A percentile compares a stretch with the other conserved stretches of the same genome.
phyloP scores from a whole-genome alignment of 164 flowering plant species.

The Dillenia turbinata region DNA sequence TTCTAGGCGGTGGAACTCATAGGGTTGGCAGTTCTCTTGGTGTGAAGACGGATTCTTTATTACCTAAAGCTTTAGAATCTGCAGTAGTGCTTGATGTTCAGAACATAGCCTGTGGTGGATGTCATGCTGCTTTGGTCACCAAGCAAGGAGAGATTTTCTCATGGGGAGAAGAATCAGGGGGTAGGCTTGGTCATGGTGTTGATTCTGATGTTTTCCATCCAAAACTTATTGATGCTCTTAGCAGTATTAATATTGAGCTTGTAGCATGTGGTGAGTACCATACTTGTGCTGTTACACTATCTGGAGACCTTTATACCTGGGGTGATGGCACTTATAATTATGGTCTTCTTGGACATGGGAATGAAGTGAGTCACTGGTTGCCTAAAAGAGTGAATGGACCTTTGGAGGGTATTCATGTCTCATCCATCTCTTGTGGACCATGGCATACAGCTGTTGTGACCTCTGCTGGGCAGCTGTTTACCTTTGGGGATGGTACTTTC shows the following conservation, averaged over 20 bases:
- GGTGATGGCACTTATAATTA: conserved; percentile 88
- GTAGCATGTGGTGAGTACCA: conserved; percentile 97
- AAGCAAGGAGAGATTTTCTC: conserved; percentile 96
- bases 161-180: conserved; percentile 98
- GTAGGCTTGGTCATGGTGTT: conserved; percentile 98
- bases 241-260: conserved; percentile 75
- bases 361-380: conserved; percentile 95
- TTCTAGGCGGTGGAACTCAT: conserved; percentile 77
- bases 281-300: conserved; percentile 94
- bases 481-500: conserved; percentile 98
- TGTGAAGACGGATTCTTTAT: conserved; percentile 67
- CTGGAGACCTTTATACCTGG: conserved; percentile 97
- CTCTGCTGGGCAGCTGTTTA: conserved; percentile 91
- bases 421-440: conserved; percentile 92
- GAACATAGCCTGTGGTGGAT: conserved; percentile 93
- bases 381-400: conserved; percentile 95
- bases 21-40: conserved; percentile 52
- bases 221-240: conserved; percentile 85
- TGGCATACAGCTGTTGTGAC: conserved; percentile 99
- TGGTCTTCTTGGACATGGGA: conserved; percentile 95
- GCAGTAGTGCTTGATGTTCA: conserved; percentile 97
- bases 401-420: conserved; percentile 91
- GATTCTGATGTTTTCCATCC: conserved; percentile 94
- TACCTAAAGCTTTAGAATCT: conserved; percentile 92
- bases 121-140: conserved; percentile 89